Percentiles rank a stretch among this genome's conserved stretches.
Conservation (phyloP, 1,139 yeast genomes). For the Groenewaldozyma sp. region DNA sequence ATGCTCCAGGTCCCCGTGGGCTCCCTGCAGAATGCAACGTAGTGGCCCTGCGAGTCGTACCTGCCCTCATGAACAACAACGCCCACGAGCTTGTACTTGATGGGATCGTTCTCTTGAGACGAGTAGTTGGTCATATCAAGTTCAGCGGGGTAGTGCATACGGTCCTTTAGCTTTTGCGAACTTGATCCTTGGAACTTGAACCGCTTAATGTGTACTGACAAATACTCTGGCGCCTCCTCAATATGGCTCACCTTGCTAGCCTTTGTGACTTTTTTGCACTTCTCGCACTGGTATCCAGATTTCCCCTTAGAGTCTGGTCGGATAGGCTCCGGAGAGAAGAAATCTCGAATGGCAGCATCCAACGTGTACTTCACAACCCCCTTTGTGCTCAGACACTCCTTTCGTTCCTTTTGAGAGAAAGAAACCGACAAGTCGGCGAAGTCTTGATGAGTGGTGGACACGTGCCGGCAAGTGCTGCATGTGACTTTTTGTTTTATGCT, state of each 20-base stretch:
- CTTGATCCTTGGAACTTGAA: slow-evolving; percentile 61
- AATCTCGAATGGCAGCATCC: slow-evolving; percentile 66
- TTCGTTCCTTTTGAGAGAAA: slow-evolving; percentile 33
- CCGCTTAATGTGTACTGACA: slow-evolving; percentile 78
- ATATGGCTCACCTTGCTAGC: slow-evolving; percentile 73
- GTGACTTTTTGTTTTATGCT: slow-evolving; percentile 73
- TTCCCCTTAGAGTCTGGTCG: slow-evolving; percentile 51
- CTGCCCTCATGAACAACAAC: slow-evolving; percentile 94
- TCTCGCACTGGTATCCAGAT: slow-evolving; percentile 66
- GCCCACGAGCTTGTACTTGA: slow-evolving; percentile 64
- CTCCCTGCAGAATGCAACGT: slow-evolving; percentile 81
- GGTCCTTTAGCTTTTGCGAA: slow-evolving; percentile 80
- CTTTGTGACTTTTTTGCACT: slow-evolving; percentile 65
- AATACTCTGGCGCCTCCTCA: slow-evolving; percentile 77
- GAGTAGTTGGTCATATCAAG: slow-evolving; percentile 59
- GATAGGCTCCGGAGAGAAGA: slow-evolving; percentile 71
- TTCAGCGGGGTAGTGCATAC: slow-evolving; percentile 68
- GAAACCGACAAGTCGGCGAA: slow-evolving; percentile 78
- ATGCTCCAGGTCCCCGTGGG: slow-evolving; percentile 83
- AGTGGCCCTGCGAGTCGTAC: slow-evolving; percentile 87
- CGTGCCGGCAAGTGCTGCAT: slow-evolving; percentile 69
- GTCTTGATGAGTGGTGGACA: slow-evolving; percentile 87
- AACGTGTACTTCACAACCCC: slow-evolving; percentile 44
- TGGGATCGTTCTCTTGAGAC: slow-evolving; percentile 30
- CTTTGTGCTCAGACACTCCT: slow-evolving; percentile 22